Evolutionary conservation across 2,329 filamentous ascomycete genomes (phyloP), one percentile per base, ranked within the genome.

Genomic region (Calonectria fujianensis): DNA sequence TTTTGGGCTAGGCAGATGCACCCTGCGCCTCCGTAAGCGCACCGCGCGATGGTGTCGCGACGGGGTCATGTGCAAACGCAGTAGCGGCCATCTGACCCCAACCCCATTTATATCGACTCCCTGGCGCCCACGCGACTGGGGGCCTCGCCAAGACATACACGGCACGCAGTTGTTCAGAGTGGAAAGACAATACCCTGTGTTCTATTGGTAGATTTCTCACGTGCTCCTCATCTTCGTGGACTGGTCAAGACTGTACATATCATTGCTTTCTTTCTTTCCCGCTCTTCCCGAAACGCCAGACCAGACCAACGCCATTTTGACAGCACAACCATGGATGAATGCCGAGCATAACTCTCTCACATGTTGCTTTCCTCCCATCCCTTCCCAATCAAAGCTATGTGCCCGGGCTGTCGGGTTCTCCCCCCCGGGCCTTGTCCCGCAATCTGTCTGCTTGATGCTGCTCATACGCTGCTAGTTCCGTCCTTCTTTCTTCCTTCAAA

Each of bases 271-370:
- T 75, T 73, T 80, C 81, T 82, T 83, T 79, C 77, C 78, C 74
- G 75, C 73, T 80, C 80, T 79, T 80, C 76, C 81, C 69, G 32
- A 75, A 84, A 84, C 83, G 83, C 83, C 83, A 79, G 72, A 77
- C 80, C 77, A 79, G 76, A 80, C 75, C 74, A 72, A 79, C 80
- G 79, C 80, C 82, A 69, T 79, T 77, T 81, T 72, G 69, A 74
- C 66, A 76, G 69, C 73, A 76, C 74, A 78, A 67, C 74, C 74
- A 70, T 75, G 75, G 73, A 79, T 50, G 61, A 63, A 70, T 81
- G 78, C 68, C 73, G 69, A 75, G 70, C 68, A 76, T 68, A 65
- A 35, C 50, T 52, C 54, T 73, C 45, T 52, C 48, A 51, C 20
- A 29, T 45, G 18, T 37, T 54, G 59, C 65, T 59, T 52, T 52